Conservation (phyloP, 805 yeast species). For the Pichia manshurica region DNA sequence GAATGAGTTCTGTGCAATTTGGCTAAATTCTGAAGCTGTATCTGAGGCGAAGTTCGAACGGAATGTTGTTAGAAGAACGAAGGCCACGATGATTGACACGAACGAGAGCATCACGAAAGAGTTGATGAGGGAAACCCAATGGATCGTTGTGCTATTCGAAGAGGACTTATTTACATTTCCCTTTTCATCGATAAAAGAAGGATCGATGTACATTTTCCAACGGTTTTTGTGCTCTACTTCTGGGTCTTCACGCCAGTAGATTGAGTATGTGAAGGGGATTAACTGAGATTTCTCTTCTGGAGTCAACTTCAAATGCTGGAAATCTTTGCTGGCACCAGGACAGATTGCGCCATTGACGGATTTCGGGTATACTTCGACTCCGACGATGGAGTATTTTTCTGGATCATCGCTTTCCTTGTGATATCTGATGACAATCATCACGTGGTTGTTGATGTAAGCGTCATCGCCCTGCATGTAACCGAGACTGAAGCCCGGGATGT, state of each 20-base stretch:
- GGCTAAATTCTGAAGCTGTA: not conserved
- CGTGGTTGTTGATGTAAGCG: constrained; percentile 69
- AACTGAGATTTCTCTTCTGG: constrained; percentile 35
- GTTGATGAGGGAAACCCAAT: constrained; percentile 73
- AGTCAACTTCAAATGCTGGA: constrained; percentile 49
- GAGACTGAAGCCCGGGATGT: constrained; percentile 81
- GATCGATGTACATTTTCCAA: constrained; percentile 56
- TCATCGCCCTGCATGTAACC: constrained; percentile 63
- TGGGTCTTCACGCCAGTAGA: constrained; percentile 81
- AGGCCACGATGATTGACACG: constrained; percentile 58
- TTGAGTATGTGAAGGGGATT: constrained; percentile 78
- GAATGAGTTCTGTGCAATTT: constrained; percentile 27
- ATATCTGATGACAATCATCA: constrained; percentile 72
- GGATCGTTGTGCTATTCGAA: constrained; percentile 46
- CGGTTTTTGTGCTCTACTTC: constrained; percentile 59
- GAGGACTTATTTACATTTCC: constrained; percentile 3
- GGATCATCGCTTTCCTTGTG: constrained; percentile 43
- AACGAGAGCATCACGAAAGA: constrained; percentile 60
- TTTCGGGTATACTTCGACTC: constrained; percentile 84
- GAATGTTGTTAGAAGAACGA: constrained; percentile 53
- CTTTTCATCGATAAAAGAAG: constrained; percentile 28
- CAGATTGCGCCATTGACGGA: constrained; percentile 64
- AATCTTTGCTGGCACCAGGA: constrained; percentile 66
- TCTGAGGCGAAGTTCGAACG: constrained; percentile 37
- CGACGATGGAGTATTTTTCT: constrained; percentile 59